Conservation (phyloP, 768 basidiomycete species). For the Tylopilus sp. region DNA sequence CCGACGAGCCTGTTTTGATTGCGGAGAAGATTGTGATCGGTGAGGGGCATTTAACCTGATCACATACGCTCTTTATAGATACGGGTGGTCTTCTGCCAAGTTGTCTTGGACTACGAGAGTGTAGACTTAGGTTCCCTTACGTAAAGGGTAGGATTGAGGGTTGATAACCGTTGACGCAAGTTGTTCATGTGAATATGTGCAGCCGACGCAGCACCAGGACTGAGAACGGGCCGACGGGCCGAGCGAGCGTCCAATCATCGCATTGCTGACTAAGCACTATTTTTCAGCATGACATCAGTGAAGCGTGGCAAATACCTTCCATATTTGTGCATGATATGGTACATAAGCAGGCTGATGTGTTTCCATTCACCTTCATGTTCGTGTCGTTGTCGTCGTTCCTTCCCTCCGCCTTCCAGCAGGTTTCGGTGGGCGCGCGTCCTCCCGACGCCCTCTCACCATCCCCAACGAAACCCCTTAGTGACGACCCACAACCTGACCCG, state of each 20-base stretch:
- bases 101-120: no score
- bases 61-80: not conserved
- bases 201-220: not conserved
- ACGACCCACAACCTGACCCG: conserved; percentile 23
- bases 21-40: no score
- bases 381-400: conserved; percentile 50
- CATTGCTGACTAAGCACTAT: not conserved
- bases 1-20: not conserved
- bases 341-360: conserved; percentile 11
- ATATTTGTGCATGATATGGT: not conserved
- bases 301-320: conserved; percentile 14
- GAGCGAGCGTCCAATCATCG: no score
- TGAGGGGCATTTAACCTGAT: not conserved
- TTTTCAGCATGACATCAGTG: not conserved
- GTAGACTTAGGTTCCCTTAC: no score
- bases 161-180: not conserved
- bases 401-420: conserved; percentile 47
- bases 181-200: not conserved
- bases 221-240: no score
- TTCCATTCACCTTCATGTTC: conserved; percentile 38
- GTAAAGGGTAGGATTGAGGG: not conserved
- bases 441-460: conserved; percentile 18
- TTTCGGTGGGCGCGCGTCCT: conserved; percentile 20
- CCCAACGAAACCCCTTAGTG: conserved; percentile 2
- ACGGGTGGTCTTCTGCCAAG: not conserved